Base-by-base conservation (phyloP, 78 protist species). In the Creolimax fragrantissima region DNA sequence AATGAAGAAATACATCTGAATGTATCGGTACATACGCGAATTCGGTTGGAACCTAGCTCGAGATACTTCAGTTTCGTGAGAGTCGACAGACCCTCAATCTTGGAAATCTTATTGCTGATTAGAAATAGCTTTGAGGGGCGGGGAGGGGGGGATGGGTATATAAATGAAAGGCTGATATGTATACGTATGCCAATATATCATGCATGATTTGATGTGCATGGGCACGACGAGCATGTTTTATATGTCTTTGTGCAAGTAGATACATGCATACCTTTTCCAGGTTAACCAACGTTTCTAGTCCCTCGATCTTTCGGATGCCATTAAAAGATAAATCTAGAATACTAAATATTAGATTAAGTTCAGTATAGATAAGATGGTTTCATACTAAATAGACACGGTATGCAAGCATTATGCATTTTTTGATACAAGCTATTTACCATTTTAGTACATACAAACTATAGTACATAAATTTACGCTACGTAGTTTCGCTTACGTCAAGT, bases 41-140 rank as follows among this genome's bases (percentile, higher is more conserved):
- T 17, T 37, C 92, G 92, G 44, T 90, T 90, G 41, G 92, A 45
- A 35, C 92, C 92, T 37, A 90, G 3, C 85, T 90, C 92, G 17
- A 90, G 85, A 7, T 3, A 45, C 37, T n/a, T 11, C 85, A 90
- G 84, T 7, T 5, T n/a, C n/a, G 83, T 66, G 58, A 90, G 92
- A 17, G 6, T 45, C 85, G 44, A 41, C 43, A 90, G 81, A 24
- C 32, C 5, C 43, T 45, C 85, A 35, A 90, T 41, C 6, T n/a
- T 5, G 5, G 42, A 42, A 47, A 90, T 45, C 81, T 90, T 90
- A 81, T 90, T 58, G 44, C 3, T 3, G 3, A 36, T 3, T 5
- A 90, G 85, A 4, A 17, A 66, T 47, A 90, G 85, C 74, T 58
- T 58, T 24, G 24, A 32, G 74, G 24, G 24, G 39, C 2, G 74